Evolutionary conservation across 202 grass and related monocot species (phyloP).

Genomic region (Digitaria exilis): DNA sequence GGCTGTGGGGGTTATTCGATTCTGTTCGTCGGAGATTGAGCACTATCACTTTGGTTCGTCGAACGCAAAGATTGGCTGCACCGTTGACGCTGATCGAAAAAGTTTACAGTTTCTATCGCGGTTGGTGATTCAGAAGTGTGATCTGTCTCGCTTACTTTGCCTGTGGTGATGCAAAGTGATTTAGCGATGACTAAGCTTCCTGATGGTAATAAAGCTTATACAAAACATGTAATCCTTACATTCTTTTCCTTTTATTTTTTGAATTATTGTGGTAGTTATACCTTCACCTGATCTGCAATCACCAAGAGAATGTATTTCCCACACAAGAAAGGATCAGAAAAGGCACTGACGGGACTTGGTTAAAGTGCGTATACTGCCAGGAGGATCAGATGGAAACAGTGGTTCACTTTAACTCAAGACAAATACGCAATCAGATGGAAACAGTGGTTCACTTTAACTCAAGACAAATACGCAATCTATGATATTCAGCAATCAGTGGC

Average conservation of each 20-base stretch:
- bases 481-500: neutral
- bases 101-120: neutral
- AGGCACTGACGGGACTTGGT: neutral
- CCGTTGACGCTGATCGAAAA: neutral
- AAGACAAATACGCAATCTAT: neutral
- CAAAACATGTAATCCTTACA: too few species aligned
- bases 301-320: neutral
- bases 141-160: neutral
- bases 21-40: neutral
- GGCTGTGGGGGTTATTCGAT: conserved; percentile 6
- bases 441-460: neutral
- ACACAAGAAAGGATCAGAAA: neutral
- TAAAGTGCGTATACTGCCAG: neutral
- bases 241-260: neutral
- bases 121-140: neutral
- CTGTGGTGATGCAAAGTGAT: neutral
- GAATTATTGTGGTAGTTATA: neutral
- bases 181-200: too few species aligned
- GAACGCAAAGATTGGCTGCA: neutral
- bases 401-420: neutral
- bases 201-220: neutral
- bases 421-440: neutral
- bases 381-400: neutral
- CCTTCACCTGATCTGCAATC: neutral
- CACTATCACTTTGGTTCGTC: neutral